Evolutionary conservation across 164 flowering plant genomes (phyloP).

Genomic region (Dillenia suffruticosa): DNA sequence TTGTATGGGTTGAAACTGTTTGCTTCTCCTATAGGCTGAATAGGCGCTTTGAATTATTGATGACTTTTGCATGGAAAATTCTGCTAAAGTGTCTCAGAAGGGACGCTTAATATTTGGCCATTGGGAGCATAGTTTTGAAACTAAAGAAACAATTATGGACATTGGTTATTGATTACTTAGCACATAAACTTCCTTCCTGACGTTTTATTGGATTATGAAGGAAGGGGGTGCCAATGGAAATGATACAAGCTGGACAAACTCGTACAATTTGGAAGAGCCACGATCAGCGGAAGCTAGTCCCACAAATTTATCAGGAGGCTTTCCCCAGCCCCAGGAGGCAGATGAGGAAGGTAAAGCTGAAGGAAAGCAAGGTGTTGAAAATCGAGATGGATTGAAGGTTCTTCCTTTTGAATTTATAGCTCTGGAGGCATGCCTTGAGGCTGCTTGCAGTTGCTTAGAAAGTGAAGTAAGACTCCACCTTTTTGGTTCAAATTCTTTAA

Average conservation of each 20-base stretch:
- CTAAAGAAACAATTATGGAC: too few relatives aligned
- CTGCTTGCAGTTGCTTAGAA: conserved; percentile 89
- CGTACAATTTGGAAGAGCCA: conserved; percentile 45
- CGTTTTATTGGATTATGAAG: conserved; percentile 19
- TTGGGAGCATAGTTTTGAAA: too few relatives aligned
- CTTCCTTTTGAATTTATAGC: conserved; percentile 95
- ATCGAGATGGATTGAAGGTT: conserved; percentile 58
- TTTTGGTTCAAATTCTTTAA: background rate
- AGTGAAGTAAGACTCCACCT: conserved; percentile 49
- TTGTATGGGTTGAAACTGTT: too few relatives aligned
- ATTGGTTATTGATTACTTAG: too few relatives aligned
- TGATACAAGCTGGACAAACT: conserved; percentile 47
- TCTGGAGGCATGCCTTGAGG: conserved; percentile 93
- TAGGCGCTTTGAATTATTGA: background rate
- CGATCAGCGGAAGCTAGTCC: conserved; percentile 37
- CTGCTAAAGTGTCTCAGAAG: too few relatives aligned
- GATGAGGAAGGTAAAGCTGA: conserved; percentile 36
- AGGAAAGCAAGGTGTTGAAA: conserved; percentile 44
- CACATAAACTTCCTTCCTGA: background rate
- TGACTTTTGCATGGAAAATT: background rate
- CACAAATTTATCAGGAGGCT: conserved; percentile 20
- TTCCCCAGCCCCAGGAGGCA: conserved; percentile 23
- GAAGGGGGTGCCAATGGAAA: conserved; percentile 36
- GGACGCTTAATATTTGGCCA: too few relatives aligned
- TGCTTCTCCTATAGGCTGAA: too few relatives aligned